Conservation (phyloP, 2,329 filamentous ascomycete genomes). For the Pseudopyricularia cyperi region DNA sequence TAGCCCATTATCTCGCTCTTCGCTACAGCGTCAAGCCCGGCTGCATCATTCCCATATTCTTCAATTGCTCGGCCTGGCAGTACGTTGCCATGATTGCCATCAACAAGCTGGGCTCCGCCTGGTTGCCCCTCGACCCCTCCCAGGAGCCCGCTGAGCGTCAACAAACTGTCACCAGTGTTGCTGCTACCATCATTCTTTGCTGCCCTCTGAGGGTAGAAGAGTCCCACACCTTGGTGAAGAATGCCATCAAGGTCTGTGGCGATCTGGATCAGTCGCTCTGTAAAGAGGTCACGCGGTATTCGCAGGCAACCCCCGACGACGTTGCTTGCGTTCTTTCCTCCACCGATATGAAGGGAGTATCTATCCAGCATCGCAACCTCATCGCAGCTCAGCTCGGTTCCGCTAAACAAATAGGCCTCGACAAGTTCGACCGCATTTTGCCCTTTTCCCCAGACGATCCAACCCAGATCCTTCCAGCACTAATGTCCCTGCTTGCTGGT, state of each 20-base stretch:
- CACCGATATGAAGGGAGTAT: background rate
- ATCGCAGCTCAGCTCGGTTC: background rate
- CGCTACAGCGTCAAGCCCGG: conserved; percentile 13
- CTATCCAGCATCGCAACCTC: background rate
- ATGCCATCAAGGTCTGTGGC: background rate
- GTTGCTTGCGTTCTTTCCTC: background rate
- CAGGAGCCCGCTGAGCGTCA: background rate
- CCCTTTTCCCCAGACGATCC: background rate
- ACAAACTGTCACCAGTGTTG: background rate
- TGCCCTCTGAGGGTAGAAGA: background rate
- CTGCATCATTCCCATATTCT: conserved; percentile 12
- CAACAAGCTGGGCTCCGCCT: conserved; percentile 14
- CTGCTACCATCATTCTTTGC: background rate
- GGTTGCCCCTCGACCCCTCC: conserved; percentile 8
- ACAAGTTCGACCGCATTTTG: background rate
- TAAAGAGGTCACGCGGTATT: background rate
- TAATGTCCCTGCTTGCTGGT: background rate
- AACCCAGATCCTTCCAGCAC: background rate
- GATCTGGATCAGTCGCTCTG: background rate
- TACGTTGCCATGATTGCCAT: conserved; percentile 10
- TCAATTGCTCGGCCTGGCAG: conserved; percentile 6
- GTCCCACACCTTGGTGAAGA: background rate
- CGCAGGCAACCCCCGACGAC: background rate
- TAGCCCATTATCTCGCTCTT: conserved; percentile 6
- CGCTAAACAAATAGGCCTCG: background rate